These are phyloP conservation scores for Phialophora expanda DNA, from an alignment of 2,329 filamentous ascomycete genomes.

Conservation along the genomic window DNA sequence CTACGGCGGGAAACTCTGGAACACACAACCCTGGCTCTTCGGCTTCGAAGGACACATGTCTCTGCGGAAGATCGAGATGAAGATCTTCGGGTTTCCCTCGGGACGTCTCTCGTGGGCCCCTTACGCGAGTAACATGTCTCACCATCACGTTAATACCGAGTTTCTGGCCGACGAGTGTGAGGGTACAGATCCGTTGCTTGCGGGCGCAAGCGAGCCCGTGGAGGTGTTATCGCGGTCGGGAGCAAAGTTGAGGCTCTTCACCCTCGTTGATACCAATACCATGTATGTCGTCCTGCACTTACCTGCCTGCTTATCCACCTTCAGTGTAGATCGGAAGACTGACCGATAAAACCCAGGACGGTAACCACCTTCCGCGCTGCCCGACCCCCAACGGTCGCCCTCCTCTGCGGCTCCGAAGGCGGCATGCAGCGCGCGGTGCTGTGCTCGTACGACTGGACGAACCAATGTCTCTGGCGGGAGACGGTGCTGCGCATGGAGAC, in stretches of 20 bases:
- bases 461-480: constrained; percentile 50
- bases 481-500: constrained; percentile 54
- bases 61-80: constrained; percentile 47
- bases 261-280: constrained; percentile 51
- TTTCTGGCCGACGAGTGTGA: constrained; percentile 40
- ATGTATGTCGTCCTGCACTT: constrained; percentile 43
- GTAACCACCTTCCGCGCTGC: constrained; percentile 49
- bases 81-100: constrained; percentile 48
- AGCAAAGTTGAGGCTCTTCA: constrained; percentile 45
- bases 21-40: constrained; percentile 51
- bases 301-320: neutral
- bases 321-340: neutral
- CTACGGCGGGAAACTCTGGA: constrained; percentile 50
- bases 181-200: constrained; percentile 43
- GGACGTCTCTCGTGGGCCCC: constrained; percentile 48
- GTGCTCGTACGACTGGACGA: constrained; percentile 55
- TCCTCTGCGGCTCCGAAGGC: constrained; percentile 53
- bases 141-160: constrained; percentile 42
- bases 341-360: constrained; percentile 7
- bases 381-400: constrained; percentile 50
- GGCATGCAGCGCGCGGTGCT: constrained; percentile 55
- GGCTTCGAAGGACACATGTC: constrained; percentile 52
- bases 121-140: constrained; percentile 43
- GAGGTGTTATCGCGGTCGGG: neutral
- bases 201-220: constrained; percentile 25